phyloP scores from a whole-genome alignment of 495 filamentous ascomycete genomes.

The Extremus antarcticus region DNA sequence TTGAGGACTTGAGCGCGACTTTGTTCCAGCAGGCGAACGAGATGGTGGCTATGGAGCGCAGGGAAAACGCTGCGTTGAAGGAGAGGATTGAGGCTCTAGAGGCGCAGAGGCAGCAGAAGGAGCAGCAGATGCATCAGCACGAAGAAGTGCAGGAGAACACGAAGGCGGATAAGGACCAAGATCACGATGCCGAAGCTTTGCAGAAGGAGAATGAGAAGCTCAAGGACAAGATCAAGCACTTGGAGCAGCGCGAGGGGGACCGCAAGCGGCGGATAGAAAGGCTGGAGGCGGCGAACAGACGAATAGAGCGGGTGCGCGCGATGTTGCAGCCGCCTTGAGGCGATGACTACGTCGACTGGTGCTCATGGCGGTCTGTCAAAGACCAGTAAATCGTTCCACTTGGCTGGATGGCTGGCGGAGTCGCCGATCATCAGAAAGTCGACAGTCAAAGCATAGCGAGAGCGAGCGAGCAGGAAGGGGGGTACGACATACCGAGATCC shows the following conservation, averaged over 20 bases:
- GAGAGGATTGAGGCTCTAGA: slow-evolving; percentile 57
- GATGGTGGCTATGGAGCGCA: slow-evolving; percentile 88
- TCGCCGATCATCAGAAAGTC: too few relatives aligned
- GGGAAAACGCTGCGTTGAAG: slow-evolving; percentile 67
- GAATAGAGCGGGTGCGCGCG: slow-evolving; percentile 58
- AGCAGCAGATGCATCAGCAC: slow-evolving; percentile 49
- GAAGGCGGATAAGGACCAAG: slow-evolving; percentile 44
- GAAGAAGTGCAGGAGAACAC: slow-evolving; percentile 31
- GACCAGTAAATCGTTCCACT: too few relatives aligned
- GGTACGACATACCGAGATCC: too few relatives aligned
- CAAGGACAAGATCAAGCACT: slow-evolving; percentile 53
- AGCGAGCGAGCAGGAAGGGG: too few relatives aligned
- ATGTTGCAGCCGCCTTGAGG: slow-evolving; percentile 37
- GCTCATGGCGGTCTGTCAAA: too few relatives aligned
- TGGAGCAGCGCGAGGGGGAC: slow-evolving; percentile 69
- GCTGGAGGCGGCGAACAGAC: slow-evolving; percentile 29
- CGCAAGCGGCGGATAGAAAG: slow-evolving; percentile 60
- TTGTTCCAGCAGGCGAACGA: slow-evolving; percentile 92
- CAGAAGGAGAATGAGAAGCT: slow-evolving; percentile 64
- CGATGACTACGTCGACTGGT: too few relatives aligned
- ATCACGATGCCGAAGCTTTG: slow-evolving; percentile 60
- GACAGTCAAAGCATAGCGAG: too few relatives aligned
- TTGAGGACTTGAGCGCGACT: slow-evolving; percentile 78
- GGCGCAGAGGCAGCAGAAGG: slow-evolving; percentile 36
- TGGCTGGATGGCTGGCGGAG: too few relatives aligned